Conservation (phyloP, 23 red algal species). For the Gracilaria caudata region DNA sequence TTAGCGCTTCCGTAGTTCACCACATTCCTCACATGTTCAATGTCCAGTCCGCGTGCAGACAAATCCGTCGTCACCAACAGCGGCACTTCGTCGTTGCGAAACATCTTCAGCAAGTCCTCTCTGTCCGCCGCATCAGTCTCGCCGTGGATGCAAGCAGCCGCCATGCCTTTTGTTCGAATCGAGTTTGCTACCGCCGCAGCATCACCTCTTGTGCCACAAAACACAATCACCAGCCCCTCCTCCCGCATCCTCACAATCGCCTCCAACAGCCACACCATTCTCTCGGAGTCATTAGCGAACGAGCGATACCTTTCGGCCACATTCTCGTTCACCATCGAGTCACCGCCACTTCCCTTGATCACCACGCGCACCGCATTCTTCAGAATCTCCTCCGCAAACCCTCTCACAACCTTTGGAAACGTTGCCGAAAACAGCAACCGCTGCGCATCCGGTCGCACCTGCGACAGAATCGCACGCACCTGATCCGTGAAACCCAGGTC, state of each 20-base stretch:
- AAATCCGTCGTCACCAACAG: conserved; percentile 83
- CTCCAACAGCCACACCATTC: conserved; percentile 50
- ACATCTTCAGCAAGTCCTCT: conserved; percentile 69
- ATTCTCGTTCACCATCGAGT: conserved; percentile 57
- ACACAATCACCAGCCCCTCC: conserved; percentile 75
- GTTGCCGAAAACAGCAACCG: conserved; percentile 79
- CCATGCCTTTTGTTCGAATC: conserved; percentile 46
- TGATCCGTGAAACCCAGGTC: conserved; percentile 84
- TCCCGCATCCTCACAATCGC: conserved; percentile 1
- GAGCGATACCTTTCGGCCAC: conserved; percentile 62
- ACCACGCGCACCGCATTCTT: conserved; percentile 15
- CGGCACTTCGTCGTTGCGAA: conserved; percentile 66
- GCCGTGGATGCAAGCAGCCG: conserved; percentile 80
- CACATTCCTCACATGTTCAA: conserved; percentile 72
- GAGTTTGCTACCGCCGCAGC: conserved; percentile 76
- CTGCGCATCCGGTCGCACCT: conserved; percentile 85
- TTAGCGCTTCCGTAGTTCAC: conserved; percentile 80
- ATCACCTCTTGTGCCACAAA: conserved; percentile 72
- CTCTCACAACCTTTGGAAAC: conserved; percentile 53
- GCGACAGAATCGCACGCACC: conserved; percentile 72
- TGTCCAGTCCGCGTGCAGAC: conserved; percentile 81
- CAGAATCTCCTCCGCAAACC: conserved; percentile 50
- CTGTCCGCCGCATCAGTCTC: conserved; percentile 84
- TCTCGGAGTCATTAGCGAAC: conserved; percentile 45
- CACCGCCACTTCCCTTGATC: neutral